These are phyloP conservation scores for Brassica balearica DNA, from an alignment of 441 rosid genomes.

Conservation along the genomic window DNA sequence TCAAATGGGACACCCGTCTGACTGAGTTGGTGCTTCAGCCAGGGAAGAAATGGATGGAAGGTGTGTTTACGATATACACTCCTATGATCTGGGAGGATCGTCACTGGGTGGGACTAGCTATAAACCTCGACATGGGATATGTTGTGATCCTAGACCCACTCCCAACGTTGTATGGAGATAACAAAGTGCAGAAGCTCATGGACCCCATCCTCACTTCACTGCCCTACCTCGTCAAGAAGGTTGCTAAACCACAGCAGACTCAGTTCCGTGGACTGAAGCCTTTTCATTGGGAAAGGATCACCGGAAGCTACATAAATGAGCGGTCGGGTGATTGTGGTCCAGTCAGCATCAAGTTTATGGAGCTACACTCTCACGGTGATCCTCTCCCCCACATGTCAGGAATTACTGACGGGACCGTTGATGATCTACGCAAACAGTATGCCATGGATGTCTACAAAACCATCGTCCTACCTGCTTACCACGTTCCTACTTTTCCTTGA, in stretches of 20 bases:
- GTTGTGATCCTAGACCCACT: background rate
- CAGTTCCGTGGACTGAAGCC: background rate
- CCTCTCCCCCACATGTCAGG: background rate
- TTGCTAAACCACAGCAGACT: background rate
- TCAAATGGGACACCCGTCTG: background rate
- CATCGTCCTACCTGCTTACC: background rate
- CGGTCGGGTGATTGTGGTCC: background rate
- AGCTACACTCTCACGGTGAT: background rate
- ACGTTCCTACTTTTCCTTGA: background rate
- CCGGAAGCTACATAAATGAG: background rate
- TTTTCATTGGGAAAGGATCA: background rate
- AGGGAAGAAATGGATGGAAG: background rate
- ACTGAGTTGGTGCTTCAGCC: background rate
- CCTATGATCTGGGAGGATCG: background rate
- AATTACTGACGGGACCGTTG: background rate
- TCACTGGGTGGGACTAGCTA: background rate
- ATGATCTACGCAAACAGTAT: background rate
- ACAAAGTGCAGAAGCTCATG: background rate
- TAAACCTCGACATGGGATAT: background rate
- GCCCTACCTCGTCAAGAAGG: background rate
- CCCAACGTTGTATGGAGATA: background rate
- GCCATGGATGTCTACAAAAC: background rate
- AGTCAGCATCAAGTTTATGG: background rate
- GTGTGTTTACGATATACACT: background rate
- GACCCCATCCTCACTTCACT: background rate